Conservation (phyloP, 345 rosid genomes). For the Erucastrum elatum region DNA sequence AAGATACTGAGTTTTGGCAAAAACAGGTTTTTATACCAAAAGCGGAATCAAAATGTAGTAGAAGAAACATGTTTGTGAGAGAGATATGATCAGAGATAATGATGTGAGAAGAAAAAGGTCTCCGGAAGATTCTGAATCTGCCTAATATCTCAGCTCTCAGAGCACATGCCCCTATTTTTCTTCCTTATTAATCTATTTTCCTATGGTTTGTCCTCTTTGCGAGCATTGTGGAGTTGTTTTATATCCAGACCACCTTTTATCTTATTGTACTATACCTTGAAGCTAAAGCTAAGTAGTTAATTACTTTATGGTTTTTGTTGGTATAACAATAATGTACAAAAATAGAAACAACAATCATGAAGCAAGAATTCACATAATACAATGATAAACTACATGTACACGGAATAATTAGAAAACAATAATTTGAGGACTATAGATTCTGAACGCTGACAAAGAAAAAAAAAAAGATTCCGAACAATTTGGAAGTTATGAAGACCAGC, state of each 20-base stretch:
- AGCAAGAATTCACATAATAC: neutral
- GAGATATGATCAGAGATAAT: neutral
- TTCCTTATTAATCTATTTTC: slow-evolving; percentile 20
- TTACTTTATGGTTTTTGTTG: neutral
- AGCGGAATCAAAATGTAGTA: slow-evolving; percentile 23
- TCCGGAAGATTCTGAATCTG: slow-evolving; percentile 36
- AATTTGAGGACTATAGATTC: too few species aligned
- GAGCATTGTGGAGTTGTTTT: slow-evolving; percentile 39
- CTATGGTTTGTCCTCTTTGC: slow-evolving; percentile 21
- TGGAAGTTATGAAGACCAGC: neutral
- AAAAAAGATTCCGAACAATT: neutral
- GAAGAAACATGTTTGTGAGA: neutral
- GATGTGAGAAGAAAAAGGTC: slow-evolving; percentile 7
- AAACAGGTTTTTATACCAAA: slow-evolving; percentile 23
- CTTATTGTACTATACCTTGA: slow-evolving; percentile 15
- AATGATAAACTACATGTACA: neutral
- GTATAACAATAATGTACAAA: slow-evolving; percentile 1
- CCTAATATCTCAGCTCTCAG: slow-evolving; percentile 26
- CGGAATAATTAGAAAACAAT: neutral
- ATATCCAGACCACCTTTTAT: slow-evolving; percentile 13
- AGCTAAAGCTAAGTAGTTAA: slow-evolving; percentile 9
- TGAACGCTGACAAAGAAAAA: too few species aligned
- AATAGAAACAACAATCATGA: neutral
- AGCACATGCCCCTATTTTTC: slow-evolving; percentile 32
- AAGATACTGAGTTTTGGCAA: slow-evolving; percentile 22